phyloP scores from a whole-genome alignment of 225 moss, liverwort and hornwort species.

The Pleurozium schreberi region DNA sequence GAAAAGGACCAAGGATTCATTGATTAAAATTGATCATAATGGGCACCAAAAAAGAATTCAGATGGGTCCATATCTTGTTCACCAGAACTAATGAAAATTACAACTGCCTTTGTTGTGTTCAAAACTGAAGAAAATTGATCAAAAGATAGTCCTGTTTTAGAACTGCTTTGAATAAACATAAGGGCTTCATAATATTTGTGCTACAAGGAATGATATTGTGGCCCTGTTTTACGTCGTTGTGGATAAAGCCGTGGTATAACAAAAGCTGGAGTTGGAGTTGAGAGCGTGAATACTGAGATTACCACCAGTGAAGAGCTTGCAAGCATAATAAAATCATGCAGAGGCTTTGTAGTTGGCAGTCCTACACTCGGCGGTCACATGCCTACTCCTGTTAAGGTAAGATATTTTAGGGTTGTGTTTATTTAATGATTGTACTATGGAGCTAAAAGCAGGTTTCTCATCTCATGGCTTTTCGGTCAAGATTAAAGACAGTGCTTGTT shows the following conservation, averaged over 20 bases:
- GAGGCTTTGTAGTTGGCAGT: slow-evolving; percentile 87
- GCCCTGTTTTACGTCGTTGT: neutral
- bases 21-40: neutral
- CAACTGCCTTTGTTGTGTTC: neutral
- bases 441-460: neutral
- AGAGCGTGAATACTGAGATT: slow-evolving; percentile 76
- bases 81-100: neutral
- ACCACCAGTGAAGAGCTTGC: slow-evolving; percentile 53
- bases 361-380: slow-evolving; percentile 91
- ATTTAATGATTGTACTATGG: neutral
- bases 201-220: neutral
- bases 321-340: slow-evolving; percentile 30
- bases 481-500: neutral
- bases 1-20: neutral
- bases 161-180: neutral
- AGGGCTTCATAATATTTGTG: neutral
- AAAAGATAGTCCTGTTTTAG: neutral
- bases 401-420: neutral
- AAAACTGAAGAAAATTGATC: neutral
- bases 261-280: slow-evolving; percentile 89
- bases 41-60: too few species aligned
- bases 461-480: neutral
- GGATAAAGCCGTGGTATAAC: slow-evolving; percentile 73
- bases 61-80: neutral
- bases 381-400: slow-evolving; percentile 87